Evolutionary conservation across 2,329 filamentous ascomycete species (phyloP).

Genomic region (Metarhizium guizhouense): DNA sequence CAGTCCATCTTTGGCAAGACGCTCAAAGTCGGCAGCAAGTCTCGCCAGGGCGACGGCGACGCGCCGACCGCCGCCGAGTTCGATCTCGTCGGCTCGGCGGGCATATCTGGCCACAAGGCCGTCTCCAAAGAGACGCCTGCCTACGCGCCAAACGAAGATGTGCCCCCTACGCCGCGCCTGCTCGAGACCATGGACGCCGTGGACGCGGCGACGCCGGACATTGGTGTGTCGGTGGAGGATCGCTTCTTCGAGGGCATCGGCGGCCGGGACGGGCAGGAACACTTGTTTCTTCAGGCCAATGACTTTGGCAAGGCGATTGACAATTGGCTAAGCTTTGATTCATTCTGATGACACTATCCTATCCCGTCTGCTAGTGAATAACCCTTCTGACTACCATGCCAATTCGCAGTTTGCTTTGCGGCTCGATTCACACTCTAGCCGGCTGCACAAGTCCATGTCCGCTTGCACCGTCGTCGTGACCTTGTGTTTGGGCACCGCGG

Average conservation of each 20-base stretch:
- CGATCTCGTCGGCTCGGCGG: conserved; percentile 26
- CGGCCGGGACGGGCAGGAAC: conserved; percentile 14
- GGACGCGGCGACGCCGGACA: not conserved
- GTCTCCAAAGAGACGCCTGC: conserved; percentile 24
- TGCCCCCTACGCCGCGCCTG: not conserved
- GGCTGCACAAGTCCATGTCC: conserved; percentile 18
- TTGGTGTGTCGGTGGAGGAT: conserved; percentile 10
- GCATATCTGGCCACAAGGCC: conserved; percentile 27
- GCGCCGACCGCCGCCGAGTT: conserved; percentile 17
- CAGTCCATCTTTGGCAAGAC: conserved; percentile 15
- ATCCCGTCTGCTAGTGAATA: not conserved
- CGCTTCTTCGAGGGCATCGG: conserved; percentile 14
- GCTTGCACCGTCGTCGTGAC: conserved; percentile 14
- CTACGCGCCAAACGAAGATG: conserved; percentile 23
- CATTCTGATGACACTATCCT: not conserved
- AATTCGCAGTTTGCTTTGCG: conserved; percentile 8
- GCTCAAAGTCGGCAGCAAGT: conserved; percentile 2
- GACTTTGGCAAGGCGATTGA: conserved; percentile 26
- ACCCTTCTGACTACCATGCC: conserved; percentile 10
- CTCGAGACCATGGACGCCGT: conserved; percentile 2
- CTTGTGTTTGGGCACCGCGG: conserved; percentile 10
- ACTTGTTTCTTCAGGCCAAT: conserved; percentile 22
- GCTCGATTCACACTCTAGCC: conserved; percentile 11
- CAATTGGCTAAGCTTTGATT: conserved; percentile 21
- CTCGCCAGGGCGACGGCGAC: conserved; percentile 5